Conservation (phyloP, 75 land plant species). For the Picea glauca region DNA sequence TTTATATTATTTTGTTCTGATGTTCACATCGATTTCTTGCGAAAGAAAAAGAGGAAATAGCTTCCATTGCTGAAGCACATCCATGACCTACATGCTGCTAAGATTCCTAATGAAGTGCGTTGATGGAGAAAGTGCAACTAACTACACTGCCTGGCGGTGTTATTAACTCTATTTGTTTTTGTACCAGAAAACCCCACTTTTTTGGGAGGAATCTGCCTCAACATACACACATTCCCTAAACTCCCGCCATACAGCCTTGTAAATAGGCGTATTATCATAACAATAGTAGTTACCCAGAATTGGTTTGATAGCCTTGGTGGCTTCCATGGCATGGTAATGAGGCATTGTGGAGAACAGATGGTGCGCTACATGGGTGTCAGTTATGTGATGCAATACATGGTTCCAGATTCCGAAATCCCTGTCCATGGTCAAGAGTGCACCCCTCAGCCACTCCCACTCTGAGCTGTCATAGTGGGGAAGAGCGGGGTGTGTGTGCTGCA, state of each 20-base stretch:
- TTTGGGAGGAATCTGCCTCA: conserved; percentile 29
- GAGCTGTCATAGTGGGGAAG: conserved; percentile 62
- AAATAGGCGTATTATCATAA: conserved; percentile 59
- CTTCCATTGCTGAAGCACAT: too few relatives aligned
- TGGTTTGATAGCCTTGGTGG: conserved; percentile 67
- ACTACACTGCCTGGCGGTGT: too few relatives aligned
- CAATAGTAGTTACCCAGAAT: conserved; percentile 64
- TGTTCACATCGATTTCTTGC: too few relatives aligned
- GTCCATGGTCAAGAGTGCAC: conserved; percentile 69
- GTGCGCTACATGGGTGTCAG: conserved; percentile 62
- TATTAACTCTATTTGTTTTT: conserved; percentile 13
- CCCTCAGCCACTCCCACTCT: conserved; percentile 88
- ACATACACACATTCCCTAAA: conserved; percentile 69
- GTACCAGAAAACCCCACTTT: conserved; percentile 65
- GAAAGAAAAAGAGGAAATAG: too few relatives aligned
- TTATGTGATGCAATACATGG: conserved; percentile 77
- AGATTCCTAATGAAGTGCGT: not conserved
- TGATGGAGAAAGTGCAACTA: too few relatives aligned
- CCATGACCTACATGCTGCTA: too few relatives aligned
- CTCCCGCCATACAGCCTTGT: conserved; percentile 69
- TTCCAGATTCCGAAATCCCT: conserved; percentile 78
- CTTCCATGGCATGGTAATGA: conserved; percentile 81
- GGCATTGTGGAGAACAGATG: conserved; percentile 87
- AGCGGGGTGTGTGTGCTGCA: conserved; percentile 81
- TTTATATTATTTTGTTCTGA: too few relatives aligned